Conservation (phyloP, 192 early-diverging fungal genomes). For the Phycomyces blakesleeanus region DNA sequence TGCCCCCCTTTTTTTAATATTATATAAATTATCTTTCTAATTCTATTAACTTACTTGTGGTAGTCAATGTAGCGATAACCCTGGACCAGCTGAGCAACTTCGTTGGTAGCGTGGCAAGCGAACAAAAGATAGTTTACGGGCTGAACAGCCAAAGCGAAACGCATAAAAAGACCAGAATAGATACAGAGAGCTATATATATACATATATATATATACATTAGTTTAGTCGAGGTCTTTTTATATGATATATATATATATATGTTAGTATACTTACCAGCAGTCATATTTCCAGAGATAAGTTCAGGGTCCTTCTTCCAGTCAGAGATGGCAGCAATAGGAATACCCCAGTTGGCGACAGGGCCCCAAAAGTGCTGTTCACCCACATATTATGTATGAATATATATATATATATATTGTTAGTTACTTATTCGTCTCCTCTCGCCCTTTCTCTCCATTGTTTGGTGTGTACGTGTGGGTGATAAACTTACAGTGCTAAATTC, state of each 20-base stretch:
- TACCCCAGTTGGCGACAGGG: constrained; percentile 85
- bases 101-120: constrained; percentile 91
- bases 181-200: constrained; percentile 71
- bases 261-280: constrained; percentile 56
- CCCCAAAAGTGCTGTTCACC: constrained; percentile 48
- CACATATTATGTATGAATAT: background rate
- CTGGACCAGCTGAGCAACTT: constrained; percentile 83
- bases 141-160: constrained; percentile 89
- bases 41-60: constrained; percentile 58
- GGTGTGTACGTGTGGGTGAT: no score
- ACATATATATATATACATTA: no score
- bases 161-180: constrained; percentile 92
- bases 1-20: no score
- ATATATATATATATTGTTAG: background rate
- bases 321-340: constrained; percentile 92
- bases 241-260: no score
- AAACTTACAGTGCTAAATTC: constrained; percentile 52
- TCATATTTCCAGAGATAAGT: constrained; percentile 94
- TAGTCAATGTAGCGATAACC: constrained; percentile 81
- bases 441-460: no score
- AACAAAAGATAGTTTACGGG: constrained; percentile 91
- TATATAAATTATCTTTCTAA: no score
- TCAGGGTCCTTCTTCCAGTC: constrained; percentile 89
- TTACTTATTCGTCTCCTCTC: no score
- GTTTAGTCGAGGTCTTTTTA: no score